Conservation (phyloP, 2,329 filamentous ascomycete genomes). For the Colletotrichum sp. region DNA sequence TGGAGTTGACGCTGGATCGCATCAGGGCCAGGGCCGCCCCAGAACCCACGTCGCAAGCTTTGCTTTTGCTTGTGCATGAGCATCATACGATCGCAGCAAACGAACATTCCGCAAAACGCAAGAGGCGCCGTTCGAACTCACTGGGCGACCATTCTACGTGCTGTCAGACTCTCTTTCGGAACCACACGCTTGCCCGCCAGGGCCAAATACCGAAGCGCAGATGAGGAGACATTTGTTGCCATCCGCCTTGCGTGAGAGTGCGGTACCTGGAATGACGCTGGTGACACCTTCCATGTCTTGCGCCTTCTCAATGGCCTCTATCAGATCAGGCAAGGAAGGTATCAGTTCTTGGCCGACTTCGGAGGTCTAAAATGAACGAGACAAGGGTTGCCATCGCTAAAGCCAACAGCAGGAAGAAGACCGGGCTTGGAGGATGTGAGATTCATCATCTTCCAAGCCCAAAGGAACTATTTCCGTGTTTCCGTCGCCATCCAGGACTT, state of each 20-base stretch:
- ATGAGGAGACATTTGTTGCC: background rate
- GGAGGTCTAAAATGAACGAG: too few relatives aligned
- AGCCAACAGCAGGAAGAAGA: background rate
- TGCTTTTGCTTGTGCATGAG: background rate
- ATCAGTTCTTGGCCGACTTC: too few relatives aligned
- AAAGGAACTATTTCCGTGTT: background rate
- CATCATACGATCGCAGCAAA: background rate
- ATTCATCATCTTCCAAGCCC: background rate
- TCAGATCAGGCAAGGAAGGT: too few relatives aligned
- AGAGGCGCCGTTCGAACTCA: background rate
- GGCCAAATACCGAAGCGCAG: background rate
- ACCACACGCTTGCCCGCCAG: background rate
- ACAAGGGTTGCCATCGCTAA: background rate
- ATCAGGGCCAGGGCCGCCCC: background rate
- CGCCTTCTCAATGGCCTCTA: too few relatives aligned
- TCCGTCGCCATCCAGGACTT: background rate
- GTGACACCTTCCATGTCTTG: too few relatives aligned
- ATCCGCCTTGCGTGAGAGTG: too few relatives aligned
- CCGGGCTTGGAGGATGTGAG: background rate
- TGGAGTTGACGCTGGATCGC: background rate
- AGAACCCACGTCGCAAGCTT: too few relatives aligned
- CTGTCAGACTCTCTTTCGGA: background rate
- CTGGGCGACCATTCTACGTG: background rate
- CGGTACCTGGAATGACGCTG: too few relatives aligned
- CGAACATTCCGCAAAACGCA: background rate